These are phyloP conservation scores for Ceratocystis eucalypticola DNA, from an alignment of 2,329 filamentous ascomycete species.

Conservation along the genomic window DNA sequence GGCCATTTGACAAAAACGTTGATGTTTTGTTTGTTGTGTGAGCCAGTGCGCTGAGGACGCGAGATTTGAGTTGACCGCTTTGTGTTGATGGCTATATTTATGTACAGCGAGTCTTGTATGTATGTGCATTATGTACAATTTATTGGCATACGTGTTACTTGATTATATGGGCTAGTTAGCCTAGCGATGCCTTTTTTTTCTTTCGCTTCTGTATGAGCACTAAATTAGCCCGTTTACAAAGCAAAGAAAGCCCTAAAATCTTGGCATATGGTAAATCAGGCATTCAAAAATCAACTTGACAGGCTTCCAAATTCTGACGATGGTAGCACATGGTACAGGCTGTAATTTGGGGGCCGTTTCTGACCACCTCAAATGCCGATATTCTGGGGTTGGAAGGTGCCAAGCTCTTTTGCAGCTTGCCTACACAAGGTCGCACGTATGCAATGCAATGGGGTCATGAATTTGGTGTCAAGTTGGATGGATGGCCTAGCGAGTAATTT, in stretches of 20 bases:
- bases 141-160: too few relatives aligned
- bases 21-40: too few relatives aligned
- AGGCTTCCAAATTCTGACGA: neutral
- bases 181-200: neutral
- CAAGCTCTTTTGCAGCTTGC: constrained; percentile 1
- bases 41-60: too few relatives aligned
- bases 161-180: neutral
- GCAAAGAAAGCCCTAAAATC: neutral
- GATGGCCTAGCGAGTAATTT: neutral
- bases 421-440: neutral
- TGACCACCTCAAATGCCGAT: neutral
- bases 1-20: neutral
- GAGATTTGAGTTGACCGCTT: too few relatives aligned
- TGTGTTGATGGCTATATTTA: too few relatives aligned
- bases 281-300: neutral
- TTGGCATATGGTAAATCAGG: neutral
- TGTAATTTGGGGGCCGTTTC: neutral
- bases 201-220: neutral
- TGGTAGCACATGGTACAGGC: neutral
- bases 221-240: neutral
- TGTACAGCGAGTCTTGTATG: too few relatives aligned
- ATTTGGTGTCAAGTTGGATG: neutral
- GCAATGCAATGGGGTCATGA: neutral
- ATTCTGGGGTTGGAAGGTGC: neutral
- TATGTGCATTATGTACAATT: too few relatives aligned